Conservation (phyloP, 306 rosid species). For the Trifolium repens region DNA sequence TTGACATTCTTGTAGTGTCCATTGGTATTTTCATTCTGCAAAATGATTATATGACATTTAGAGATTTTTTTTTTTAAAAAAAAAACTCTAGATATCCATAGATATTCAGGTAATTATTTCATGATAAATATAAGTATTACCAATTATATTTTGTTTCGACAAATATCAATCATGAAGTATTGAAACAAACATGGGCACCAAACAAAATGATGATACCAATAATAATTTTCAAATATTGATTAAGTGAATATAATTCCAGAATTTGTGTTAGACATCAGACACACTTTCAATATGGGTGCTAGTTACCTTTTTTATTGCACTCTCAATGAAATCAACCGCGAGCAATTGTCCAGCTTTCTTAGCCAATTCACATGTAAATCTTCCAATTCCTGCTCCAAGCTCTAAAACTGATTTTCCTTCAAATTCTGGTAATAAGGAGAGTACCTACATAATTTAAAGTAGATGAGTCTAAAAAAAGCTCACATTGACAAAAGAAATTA, state of each 20-base stretch:
- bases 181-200: too few relatives aligned
- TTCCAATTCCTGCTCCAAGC: conserved; percentile 97
- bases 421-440: conserved; percentile 67
- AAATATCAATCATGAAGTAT: not conserved
- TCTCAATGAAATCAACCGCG: conserved; percentile 63
- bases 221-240: too few relatives aligned
- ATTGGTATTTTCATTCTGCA: conserved; percentile 82
- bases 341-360: conserved; percentile 74
- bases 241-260: too few relatives aligned
- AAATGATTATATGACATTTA: not conserved
- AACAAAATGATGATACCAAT: too few relatives aligned
- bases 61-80: too few relatives aligned
- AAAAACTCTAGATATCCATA: too few relatives aligned
- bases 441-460: conserved; percentile 54
- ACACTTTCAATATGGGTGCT: not conserved
- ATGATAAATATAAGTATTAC: not conserved
- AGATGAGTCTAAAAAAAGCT: not conserved
- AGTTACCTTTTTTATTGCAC: conserved; percentile 49
- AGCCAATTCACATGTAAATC: conserved; percentile 85
- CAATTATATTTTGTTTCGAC: not conserved
- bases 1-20: conserved; percentile 83
- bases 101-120: not conserved
- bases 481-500: too few relatives aligned
- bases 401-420: conserved; percentile 88
- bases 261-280: not conserved